Evolutionary conservation across 2,329 filamentous ascomycete genomes (phyloP).

Genomic region (Aureobasidium sp.): DNA sequence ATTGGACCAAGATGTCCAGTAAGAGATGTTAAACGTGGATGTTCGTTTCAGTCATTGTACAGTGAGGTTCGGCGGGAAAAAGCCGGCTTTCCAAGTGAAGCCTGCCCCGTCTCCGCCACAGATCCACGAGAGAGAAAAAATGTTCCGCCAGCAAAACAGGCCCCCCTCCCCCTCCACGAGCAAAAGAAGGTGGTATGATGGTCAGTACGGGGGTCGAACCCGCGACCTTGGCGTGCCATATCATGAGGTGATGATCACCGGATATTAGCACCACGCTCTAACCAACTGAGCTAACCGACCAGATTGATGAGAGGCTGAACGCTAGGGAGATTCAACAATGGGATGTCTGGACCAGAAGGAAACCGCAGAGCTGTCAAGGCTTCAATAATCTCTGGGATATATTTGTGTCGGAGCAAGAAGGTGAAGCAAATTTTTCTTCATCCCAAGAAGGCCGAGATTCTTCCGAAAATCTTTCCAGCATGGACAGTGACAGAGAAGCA

Average conservation of each 20-base stretch:
- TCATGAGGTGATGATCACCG: slow-evolving; percentile 5
- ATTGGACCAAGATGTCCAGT: no score
- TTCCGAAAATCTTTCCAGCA: no score
- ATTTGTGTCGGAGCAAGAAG: no score
- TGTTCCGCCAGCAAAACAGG: neutral
- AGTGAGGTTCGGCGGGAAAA: no score
- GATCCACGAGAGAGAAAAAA: no score
- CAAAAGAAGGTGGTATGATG: slow-evolving; percentile 14
- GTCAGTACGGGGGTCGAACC: slow-evolving; percentile 24
- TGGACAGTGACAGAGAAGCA: neutral
- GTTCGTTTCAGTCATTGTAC: no score
- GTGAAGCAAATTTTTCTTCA: no score
- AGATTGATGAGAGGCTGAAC: neutral
- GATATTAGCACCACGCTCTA: slow-evolving; percentile 26
- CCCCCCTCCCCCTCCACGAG: neutral
- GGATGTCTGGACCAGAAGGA: neutral
- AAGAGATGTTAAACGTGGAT: no score
- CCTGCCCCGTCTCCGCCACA: no score
- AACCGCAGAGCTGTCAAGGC: neutral
- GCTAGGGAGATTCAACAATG: neutral
- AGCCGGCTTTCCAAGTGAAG: no score
- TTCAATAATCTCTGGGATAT: no score
- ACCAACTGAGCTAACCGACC: slow-evolving; percentile 26
- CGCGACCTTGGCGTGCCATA: slow-evolving; percentile 24
- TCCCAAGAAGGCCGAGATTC: no score